A percentile compares a stretch with the other conserved stretches of the same genome.
phyloP scores from a whole-genome alignment of 768 basidiomycete genomes.

The Lactifluus rugatus region DNA sequence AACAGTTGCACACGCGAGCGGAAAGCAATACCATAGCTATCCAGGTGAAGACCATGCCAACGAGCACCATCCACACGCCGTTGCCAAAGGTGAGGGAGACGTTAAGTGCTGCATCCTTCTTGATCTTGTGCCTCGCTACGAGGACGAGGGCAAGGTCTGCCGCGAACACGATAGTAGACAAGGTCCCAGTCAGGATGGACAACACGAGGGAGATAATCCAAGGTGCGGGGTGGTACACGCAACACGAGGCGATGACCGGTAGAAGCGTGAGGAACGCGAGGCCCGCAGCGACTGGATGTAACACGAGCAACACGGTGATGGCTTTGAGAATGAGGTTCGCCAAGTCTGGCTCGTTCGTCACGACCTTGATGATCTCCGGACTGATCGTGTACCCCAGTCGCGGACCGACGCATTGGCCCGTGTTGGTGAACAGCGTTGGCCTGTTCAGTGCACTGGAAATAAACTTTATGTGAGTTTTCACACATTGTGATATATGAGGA shows the following conservation, averaged over 20 bases:
- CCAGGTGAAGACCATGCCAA: constrained; percentile 48
- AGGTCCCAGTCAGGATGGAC: constrained; percentile 45
- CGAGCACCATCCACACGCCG: constrained; percentile 64
- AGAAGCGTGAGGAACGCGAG: constrained; percentile 48
- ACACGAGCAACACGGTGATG: constrained; percentile 43
- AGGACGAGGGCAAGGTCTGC: constrained; percentile 55
- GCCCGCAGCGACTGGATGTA: constrained; percentile 58
- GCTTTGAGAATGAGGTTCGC: constrained; percentile 39
- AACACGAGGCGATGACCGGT: constrained; percentile 17
- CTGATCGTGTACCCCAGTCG: constrained; percentile 61
- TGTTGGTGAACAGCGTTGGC: constrained; percentile 31
- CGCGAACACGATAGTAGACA: constrained; percentile 46
- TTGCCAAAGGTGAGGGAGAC: constrained; percentile 52
- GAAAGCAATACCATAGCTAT: constrained; percentile 50
- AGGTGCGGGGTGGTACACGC: constrained; percentile 39
- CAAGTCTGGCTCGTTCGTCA: constrained; percentile 38
- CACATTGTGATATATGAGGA: neutral
- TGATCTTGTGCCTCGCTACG: constrained; percentile 38
- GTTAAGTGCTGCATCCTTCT: constrained; percentile 29
- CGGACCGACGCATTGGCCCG: constrained; percentile 50
- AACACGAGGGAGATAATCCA: constrained; percentile 48
- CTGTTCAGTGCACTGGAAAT: constrained; percentile 25
- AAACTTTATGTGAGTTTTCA: neutral
- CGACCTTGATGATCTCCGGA: constrained; percentile 28
- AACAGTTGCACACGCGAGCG: constrained; percentile 56